These are phyloP conservation scores for Ganoderma meredithae DNA, from an alignment of 1,284 basidiomycete species.

Conservation along the genomic window DNA sequence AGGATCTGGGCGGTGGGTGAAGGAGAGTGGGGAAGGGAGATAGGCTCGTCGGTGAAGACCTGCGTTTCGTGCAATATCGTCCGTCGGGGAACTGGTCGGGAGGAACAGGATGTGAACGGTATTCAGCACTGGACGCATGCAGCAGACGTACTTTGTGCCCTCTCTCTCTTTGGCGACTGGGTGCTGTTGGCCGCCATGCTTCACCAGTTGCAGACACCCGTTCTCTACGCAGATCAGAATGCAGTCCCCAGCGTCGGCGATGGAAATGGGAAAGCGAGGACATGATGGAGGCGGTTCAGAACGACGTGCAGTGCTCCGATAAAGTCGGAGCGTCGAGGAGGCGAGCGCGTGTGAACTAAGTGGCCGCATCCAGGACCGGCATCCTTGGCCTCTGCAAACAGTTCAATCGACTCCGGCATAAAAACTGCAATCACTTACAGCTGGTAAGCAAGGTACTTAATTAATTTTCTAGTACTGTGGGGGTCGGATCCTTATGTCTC, in stretches of 20 bases:
- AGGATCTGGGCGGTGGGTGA: slow-evolving; percentile 8
- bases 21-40: slow-evolving; percentile 4
- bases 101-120: background rate
- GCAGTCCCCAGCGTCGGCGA: background rate
- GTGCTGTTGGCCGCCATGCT: background rate
- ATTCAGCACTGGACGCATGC: background rate
- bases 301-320: background rate
- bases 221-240: background rate
- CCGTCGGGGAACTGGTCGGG: slow-evolving; percentile 1
- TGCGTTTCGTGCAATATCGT: slow-evolving; percentile 16
- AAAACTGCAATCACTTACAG: no score
- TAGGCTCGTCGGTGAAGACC: slow-evolving; percentile 19
- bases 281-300: background rate
- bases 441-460: no score
- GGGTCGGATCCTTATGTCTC: no score
- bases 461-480: no score
- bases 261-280: background rate
- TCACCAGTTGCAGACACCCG: background rate
- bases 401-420: no score
- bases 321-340: background rate
- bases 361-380: no score
- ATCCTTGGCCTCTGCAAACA: no score
- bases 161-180: slow-evolving; percentile 2
- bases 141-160: slow-evolving; percentile 5
- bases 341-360: background rate